Evolutionary conservation across 2,329 filamentous ascomycete genomes (phyloP), one percentile per base, ranked within the genome.

Genomic region (Pseudocercospora eumusae): DNA sequence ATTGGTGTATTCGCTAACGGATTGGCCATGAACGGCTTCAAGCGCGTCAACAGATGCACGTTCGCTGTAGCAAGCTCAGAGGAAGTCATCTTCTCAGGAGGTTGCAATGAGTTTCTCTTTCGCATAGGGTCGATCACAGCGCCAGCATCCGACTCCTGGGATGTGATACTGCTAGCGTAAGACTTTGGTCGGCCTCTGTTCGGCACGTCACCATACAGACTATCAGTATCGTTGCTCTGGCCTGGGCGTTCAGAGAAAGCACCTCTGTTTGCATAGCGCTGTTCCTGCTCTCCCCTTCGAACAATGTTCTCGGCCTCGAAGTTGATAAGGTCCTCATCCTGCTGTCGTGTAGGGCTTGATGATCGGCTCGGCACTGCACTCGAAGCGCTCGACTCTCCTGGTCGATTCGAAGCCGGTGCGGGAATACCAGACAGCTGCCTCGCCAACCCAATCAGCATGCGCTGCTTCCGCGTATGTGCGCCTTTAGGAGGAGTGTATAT

Each of bases 11-110:
- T 85, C 0, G 88, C 86, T 60, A 93, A 80, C 0, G 95, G 92
- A 44, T 88, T 93, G 0, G 92, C 92, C 78, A 99, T 84, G 74
- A 99, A 99, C 0, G 95, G 95, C 13, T 87, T 88, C 47, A 99
- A 82, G 57, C 95, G 85, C 57, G 91, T 88, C 87, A 97, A 92
- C 49, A 99, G 82, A 72, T 96, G 91, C 9, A 87, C 84, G 74
- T 99, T 97, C 1, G 93, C 93, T 21, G 88, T 80, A 0, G 86
- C 81, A 10, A 97, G 79, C 73, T 99, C 92, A 9, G 88, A 85
- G 21, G 90, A 85, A 50, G 80, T 90, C 80, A 97, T 87, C 60
- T 91, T 86, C 3, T 80, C 76, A 11, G 81, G 81, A 33, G 79
- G 76, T 53, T 77, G 79, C 76, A 81, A 83, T 6, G 82, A 80